These are phyloP conservation scores for Lachancea sp. DNA, from an alignment of 805 yeast genomes.

Conservation along the genomic window DNA sequence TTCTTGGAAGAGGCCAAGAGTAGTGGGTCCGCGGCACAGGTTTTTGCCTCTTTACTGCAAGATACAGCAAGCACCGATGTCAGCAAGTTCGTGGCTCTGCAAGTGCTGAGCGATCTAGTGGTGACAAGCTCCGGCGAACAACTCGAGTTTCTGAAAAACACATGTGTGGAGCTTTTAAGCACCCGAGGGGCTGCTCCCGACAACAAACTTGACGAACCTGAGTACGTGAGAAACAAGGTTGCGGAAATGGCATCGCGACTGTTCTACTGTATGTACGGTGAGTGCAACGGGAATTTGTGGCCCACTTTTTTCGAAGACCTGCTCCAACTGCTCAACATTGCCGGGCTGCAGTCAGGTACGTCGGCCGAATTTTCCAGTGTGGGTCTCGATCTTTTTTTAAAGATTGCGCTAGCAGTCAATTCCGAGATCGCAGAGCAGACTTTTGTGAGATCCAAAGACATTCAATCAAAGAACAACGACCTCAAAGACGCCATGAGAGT, in stretches of 20 bases:
- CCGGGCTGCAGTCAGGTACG: conserved; percentile 10
- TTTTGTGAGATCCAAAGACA: conserved; percentile 58
- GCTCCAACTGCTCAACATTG: conserved; percentile 20
- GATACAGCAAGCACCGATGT: conserved; percentile 24
- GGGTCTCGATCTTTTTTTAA: conserved; percentile 64
- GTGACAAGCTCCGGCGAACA: conserved; percentile 10
- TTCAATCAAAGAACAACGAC: conserved; percentile 56
- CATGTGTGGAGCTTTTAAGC: conserved; percentile 22
- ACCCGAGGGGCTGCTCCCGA: conserved; percentile 13
- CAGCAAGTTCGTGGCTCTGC: conserved; percentile 30
- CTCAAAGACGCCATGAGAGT: conserved; percentile 80
- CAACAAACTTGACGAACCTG: conserved; percentile 21
- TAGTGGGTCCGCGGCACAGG: conserved; percentile 23
- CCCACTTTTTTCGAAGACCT: conserved; percentile 28
- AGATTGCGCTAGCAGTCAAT: conserved; percentile 71
- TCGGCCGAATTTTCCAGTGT: conserved; percentile 29
- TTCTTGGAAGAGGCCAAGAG: conserved; percentile 25
- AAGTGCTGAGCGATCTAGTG: conserved; percentile 25
- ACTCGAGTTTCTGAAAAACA: conserved; percentile 20
- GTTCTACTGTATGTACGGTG: conserved; percentile 30
- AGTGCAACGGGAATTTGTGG: conserved; percentile 29
- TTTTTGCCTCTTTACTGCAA: conserved; percentile 22
- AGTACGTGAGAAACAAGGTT: conserved; percentile 30
- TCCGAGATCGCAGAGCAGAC: conserved; percentile 91
- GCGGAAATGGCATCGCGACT: conserved; percentile 30